Evolutionary conservation across 768 basidiomycete species (phyloP), one percentile per base, ranked within the genome.

Genomic region (Russula abietina): DNA sequence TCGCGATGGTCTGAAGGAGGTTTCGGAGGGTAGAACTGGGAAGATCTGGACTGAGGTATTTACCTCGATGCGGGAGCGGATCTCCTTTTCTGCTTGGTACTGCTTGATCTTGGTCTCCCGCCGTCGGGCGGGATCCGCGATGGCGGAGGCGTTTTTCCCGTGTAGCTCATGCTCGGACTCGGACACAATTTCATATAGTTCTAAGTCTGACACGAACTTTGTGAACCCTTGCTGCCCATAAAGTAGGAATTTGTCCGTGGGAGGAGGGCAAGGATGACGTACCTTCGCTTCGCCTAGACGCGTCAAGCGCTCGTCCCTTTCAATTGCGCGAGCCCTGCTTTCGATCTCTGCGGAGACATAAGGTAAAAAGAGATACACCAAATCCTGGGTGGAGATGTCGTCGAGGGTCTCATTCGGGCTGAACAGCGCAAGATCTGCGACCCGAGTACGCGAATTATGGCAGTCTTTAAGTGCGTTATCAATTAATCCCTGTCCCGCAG

Each of bases 51-150:
- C 28, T 19, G 22, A 32, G 22, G 71, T 75, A 53, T 58, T 30
- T 33, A 90, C 92, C 75, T 92, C 82, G 30, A 98, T 83, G 61
- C 81, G 81, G 22, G 75, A 74, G 58, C 84, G 82, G 32, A 98
- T 74, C 39, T 89, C 88, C 73, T 91, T 95, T 74, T 96, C 93
- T 60, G 83, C 82, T 73, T 87, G 86, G 73, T 85, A 98, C 71
- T 95, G 94, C 64, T 83, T 86, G 66, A 99, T 97, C 77, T 97
- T 99, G 38, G 87, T 73, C 67, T 96, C 93, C 67, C 97, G 77
- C 60, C 88, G 80, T 70, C 81, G 83, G 1, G 83, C 81, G 22
- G 87, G 81, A 72, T 98, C 89, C 11, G 69, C 73, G 54, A 86
- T 73, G n/a, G 76, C 68, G 10, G 78, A 77, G 11, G 80, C 66